Percentiles rank a stretch among this genome's conserved stretches.
Conservation (phyloP, 1,284 basidiomycete genomes). For the Moesziomyces antarcticus region DNA sequence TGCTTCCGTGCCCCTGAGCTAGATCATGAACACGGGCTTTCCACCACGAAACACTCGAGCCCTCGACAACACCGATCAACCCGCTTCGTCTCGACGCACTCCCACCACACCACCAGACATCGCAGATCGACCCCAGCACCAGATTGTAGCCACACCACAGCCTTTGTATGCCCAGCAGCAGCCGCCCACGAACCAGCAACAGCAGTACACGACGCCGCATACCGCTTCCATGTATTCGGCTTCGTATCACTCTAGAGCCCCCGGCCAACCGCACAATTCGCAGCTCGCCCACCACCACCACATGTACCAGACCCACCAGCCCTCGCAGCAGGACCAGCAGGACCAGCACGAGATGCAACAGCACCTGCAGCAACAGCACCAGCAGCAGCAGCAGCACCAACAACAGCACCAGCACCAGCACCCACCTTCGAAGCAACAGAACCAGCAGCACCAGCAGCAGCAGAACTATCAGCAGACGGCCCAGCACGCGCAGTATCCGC, state of each 20-base stretch:
- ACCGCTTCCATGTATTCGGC: constrained; percentile 17
- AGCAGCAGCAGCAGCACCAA: not conserved
- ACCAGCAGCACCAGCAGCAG: not conserved
- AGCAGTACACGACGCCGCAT: not conserved
- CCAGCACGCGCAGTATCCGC: not conserved
- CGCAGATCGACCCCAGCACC: not conserved
- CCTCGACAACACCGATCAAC: constrained; percentile 1
- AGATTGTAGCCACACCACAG: not conserved
- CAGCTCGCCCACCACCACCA: not conserved
- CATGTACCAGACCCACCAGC: constrained; percentile 3
- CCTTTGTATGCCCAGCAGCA: not conserved
- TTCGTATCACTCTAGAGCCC: constrained; percentile 8
- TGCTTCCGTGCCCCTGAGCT: not conserved
- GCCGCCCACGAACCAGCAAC: not conserved
- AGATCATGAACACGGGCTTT: constrained; percentile 31
- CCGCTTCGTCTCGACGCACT: constrained; percentile 3
- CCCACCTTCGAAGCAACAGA: no score
- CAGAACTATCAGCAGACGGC: constrained; percentile 1
- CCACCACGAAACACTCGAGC: constrained; percentile 6
- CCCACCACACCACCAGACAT: not conserved
- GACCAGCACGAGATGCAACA: not conserved
- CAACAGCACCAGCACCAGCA: constrained; percentile 1
- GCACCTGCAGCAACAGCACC: not conserved
- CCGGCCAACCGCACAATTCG: constrained; percentile 4
- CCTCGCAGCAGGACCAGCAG: not conserved